A percentile compares a stretch with the other conserved stretches of the same genome.
Evolutionary conservation across 1,284 basidiomycete species (phyloP).

Genomic region (Earliella scabrosa): DNA sequence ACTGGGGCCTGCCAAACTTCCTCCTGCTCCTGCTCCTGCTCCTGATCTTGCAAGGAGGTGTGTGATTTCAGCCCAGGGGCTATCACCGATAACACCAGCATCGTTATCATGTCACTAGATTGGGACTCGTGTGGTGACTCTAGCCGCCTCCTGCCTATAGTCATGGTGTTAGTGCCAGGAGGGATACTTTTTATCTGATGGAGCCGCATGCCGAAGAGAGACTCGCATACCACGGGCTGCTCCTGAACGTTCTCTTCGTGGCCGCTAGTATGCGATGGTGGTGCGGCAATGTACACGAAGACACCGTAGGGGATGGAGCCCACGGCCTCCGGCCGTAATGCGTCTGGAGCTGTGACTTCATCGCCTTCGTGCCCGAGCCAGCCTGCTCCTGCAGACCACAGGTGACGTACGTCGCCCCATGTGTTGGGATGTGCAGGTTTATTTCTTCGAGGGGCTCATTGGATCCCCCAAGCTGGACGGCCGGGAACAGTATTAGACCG

Average conservation of each 20-base stretch:
- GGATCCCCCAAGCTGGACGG: neutral
- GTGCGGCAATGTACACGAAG: neutral
- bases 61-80: too few relatives aligned
- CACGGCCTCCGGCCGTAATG: neutral
- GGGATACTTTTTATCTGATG: neutral
- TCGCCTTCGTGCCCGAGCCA: neutral
- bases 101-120: too few relatives aligned
- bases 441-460: neutral
- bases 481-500: neutral
- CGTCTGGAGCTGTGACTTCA: neutral
- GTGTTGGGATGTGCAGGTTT: neutral
- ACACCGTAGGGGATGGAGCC: neutral
- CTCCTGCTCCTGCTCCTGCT: neutral
- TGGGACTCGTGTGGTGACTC: too few relatives aligned
- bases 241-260: neutral
- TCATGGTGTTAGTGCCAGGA: too few relatives aligned
- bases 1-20: neutral
- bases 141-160: too few relatives aligned
- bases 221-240: neutral
- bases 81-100: too few relatives aligned
- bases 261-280: neutral
- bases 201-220: neutral
- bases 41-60: too few relatives aligned
- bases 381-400: neutral
- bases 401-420: neutral